Evolutionary conservation across 371 early-diverging fungal species (phyloP), one percentile per base, ranked within the genome.

Genomic region (Mortierella sp.): DNA sequence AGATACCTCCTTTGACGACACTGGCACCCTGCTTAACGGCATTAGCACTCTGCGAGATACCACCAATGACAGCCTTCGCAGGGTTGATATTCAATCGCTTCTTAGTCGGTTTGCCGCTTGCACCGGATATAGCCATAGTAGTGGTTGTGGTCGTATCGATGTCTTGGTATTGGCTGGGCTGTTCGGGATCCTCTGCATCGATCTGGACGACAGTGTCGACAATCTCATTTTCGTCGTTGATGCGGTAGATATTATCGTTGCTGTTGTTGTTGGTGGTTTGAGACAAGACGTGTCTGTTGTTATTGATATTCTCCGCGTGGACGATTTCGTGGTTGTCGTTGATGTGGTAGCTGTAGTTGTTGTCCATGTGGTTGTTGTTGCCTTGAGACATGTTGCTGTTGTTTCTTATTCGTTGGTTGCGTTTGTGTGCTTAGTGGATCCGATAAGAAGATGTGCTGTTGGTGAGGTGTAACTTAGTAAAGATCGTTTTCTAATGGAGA

Each of bases 51-150:
- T 83, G 83, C 0, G 77, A 68, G 49, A 81, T 77, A 11, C 81
- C 77, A 0, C 77, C 81, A 32, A 79, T 76, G 21, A 83, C 79
- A 41, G 75, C 79, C 68, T 79, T 83, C 12, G 76, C 76, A 7
- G 83, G 79, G 29, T 79, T 82, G 21, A 82, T 70, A 18, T 16
- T 71, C 29, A 74, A 32, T 11, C 82, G 51, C 16, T 75, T 78
- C 38, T 72, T 75, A 35, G 43, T 74, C 4, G 35, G 27, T 4
- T 54, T 75, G 29, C n/a, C 27, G 27, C n/a, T 21, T 16, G 3
- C 14, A 4, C 51, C 21, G 21, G 51, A 0, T 51, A 18, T 51
- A 18, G 21, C 51, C 21, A 18, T 4, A 18, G 51, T 51, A 4
- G 51, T 6, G 24, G 32, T 41, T 51, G 21, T 29, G 4, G 55